Conservation (phyloP, 2,329 filamentous ascomycete genomes). For the Monilinia fructigena region DNA sequence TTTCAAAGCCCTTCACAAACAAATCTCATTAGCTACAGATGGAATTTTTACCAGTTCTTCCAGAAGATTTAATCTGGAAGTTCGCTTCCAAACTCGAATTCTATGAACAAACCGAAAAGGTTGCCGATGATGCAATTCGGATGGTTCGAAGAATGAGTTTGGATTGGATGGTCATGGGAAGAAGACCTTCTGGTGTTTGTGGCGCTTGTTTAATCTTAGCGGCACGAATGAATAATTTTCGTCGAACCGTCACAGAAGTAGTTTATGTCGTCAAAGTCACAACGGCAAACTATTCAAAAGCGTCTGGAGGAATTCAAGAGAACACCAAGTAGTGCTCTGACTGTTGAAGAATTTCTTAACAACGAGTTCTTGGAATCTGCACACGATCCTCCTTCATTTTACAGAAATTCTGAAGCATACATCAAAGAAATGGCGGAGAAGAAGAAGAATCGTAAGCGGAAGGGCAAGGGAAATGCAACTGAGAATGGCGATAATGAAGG, state of each 20-base stretch:
- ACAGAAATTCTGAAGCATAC: constrained; percentile 62
- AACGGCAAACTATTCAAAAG: constrained; percentile 83
- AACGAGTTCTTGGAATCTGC: constrained; percentile 69
- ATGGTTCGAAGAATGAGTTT: constrained; percentile 91
- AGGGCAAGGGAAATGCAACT: constrained; percentile 23
- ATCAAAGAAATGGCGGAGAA: constrained; percentile 52
- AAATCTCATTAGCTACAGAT: constrained; percentile 67
- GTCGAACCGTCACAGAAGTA: constrained; percentile 86
- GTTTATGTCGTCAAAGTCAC: constrained; percentile 99
- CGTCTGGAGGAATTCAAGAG: constrained; percentile 88
- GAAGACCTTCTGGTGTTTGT: constrained; percentile 89
- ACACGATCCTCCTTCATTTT: constrained; percentile 82
- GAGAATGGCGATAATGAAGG: constrained; percentile 33
- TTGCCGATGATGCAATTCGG: constrained; percentile 83
- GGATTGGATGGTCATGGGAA: constrained; percentile 96
- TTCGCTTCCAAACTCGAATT: constrained; percentile 94
- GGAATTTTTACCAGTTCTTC: constrained; percentile 67
- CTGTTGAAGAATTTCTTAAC: constrained; percentile 80
- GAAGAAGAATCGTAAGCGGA: constrained; percentile 45
- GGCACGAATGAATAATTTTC: constrained; percentile 97
- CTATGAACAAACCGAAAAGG: constrained; percentile 73
- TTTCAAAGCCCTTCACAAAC: constrained; percentile 78
- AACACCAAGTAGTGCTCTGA: constrained; percentile 80
- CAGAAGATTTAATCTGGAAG: constrained; percentile 86
- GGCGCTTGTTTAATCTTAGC: constrained; percentile 93